Percentiles rank a stretch among this genome's conserved stretches.
These are phyloP conservation scores for Ensete ventricosum DNA, from an alignment of 176 grass and related monocot genomes.

Conservation along the genomic window DNA sequence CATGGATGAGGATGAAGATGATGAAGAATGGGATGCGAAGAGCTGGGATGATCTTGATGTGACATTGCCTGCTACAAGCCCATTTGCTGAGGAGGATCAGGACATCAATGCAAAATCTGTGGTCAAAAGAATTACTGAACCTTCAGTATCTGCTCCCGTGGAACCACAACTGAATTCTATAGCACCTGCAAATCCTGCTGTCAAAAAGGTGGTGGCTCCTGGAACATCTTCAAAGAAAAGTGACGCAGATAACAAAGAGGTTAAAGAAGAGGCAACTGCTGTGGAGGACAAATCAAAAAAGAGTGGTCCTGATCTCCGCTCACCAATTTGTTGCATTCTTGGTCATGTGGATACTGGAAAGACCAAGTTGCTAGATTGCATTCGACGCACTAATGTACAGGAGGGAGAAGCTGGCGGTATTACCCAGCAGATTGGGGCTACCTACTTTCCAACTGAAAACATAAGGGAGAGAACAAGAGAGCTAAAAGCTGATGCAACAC, in stretches of 20 bases:
- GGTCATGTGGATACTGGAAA: conserved; percentile 94
- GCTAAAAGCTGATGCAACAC: conserved; percentile 84
- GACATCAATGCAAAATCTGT: conserved; percentile 34
- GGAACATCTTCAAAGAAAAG: conserved; percentile 30
- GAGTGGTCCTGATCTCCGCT: conserved; percentile 48
- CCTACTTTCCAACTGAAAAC: conserved; percentile 93
- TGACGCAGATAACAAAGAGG: conserved; percentile 21
- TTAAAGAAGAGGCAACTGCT: conserved; percentile 29
- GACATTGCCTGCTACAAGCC: conserved; percentile 45
- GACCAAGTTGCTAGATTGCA: conserved; percentile 85
- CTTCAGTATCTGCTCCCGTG: conserved; percentile 1
- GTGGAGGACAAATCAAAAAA: conserved; percentile 39
- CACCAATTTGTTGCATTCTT: conserved; percentile 96
- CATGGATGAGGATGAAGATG: conserved; percentile 56
- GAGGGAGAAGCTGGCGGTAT: conserved; percentile 96
- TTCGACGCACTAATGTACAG: conserved; percentile 82
- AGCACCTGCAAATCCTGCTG: conserved; percentile 26
- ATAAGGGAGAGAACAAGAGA: conserved; percentile 95
- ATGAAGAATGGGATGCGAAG: conserved; percentile 96
- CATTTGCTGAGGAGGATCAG: conserved; percentile 66
- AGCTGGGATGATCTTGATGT: conserved; percentile 97
- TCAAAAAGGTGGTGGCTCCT: conserved; percentile 51
- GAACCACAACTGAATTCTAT: conserved; percentile 38
- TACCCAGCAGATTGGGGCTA: conserved; percentile 92
- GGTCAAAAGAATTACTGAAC: conserved; percentile 18